Evolutionary conservation across 2,329 filamentous ascomycete species (phyloP), one percentile per base, ranked within the genome.

Genomic region (Colletotrichum australisinense): DNA sequence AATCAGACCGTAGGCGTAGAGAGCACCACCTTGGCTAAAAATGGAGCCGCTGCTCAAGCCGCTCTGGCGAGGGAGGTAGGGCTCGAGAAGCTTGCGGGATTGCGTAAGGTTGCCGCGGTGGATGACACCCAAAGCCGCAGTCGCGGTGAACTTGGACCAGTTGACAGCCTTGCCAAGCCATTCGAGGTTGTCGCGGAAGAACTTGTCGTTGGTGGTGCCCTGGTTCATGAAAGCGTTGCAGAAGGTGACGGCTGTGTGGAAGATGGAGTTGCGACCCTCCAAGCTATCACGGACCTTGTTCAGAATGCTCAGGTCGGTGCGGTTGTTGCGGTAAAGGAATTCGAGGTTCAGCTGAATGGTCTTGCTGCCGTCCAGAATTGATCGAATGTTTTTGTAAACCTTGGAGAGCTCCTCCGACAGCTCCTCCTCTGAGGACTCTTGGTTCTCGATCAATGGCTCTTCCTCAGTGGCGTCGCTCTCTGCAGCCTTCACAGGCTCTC

Each of bases 181-280:
- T 77, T 99, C 97, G 28, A 99, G 85, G 81, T 99, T 99, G 80
- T 98, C 95, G 8, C 97, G 91, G 91, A 99, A 98, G 86, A 99
- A 99, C 80, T 96, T 97, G 85, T 99, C 97, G 78, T 98, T 97
- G 0, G 96, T 98, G 0, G 97, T 99, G 72, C 97, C 97, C 67
- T 97, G 95, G 81, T 99, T 97, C 97, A 99, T 99, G 82, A 99
- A 98, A 12, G 95, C 97, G 79, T 98, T 98, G 80, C 96, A 97
- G 79, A 99, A 97, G 0, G 97, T 98, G 69, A 99, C 95, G 4
- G 95, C 95, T 1, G 95, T 97, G 83, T 99, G 97, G 89, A 98
- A 98, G 77, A 99, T 99, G 38, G 96, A 98, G 85, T 98, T 98
- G 66, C 97, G 91, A 46, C 95, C 95, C 81, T 99, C 97, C 19